These are phyloP conservation scores for Aspergillus hiratsukae DNA, from an alignment of 2,329 filamentous ascomycete species.

Conservation along the genomic window DNA sequence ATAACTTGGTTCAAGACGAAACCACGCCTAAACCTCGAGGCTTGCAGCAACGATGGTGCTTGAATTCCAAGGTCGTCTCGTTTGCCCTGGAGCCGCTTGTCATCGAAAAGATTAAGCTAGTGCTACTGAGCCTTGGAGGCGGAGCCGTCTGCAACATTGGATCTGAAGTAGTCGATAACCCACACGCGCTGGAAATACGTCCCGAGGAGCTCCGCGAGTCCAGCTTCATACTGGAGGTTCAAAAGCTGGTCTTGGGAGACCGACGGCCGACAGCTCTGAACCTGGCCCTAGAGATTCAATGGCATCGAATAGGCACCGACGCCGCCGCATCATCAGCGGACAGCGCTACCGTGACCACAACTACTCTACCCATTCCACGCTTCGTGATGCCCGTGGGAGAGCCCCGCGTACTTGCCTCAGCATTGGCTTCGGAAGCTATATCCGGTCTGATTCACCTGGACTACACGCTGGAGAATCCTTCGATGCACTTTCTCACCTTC, in stretches of 20 bases:
- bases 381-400: constrained; percentile 78
- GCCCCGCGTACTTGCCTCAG: constrained; percentile 69
- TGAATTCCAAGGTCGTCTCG: constrained; percentile 67
- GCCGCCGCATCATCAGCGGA: constrained; percentile 20
- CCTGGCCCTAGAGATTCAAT: constrained; percentile 68
- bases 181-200: constrained; percentile 43
- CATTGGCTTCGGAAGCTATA: constrained; percentile 30
- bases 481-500: constrained; percentile 91
- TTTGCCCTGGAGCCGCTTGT: constrained; percentile 64
- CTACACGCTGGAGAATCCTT: constrained; percentile 87
- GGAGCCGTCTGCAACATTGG: constrained; percentile 55
- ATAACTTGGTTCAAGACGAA: constrained; percentile 28
- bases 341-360: constrained; percentile 52
- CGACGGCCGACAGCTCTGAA: constrained; percentile 70
- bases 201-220: constrained; percentile 68
- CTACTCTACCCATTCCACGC: constrained; percentile 70
- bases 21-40: constrained; percentile 48
- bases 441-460: constrained; percentile 45
- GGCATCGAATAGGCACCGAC: constrained; percentile 57
- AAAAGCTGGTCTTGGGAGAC: constrained; percentile 77
- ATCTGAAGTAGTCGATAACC: constrained; percentile 27
- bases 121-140: constrained; percentile 57
- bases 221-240: constrained; percentile 67
- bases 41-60: constrained; percentile 73
- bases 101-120: constrained; percentile 62